Evolutionary conservation across 2,329 filamentous ascomycete genomes (phyloP), one percentile per base, ranked within the genome.

Genomic region (Chrysoporthe austroafricana): DNA sequence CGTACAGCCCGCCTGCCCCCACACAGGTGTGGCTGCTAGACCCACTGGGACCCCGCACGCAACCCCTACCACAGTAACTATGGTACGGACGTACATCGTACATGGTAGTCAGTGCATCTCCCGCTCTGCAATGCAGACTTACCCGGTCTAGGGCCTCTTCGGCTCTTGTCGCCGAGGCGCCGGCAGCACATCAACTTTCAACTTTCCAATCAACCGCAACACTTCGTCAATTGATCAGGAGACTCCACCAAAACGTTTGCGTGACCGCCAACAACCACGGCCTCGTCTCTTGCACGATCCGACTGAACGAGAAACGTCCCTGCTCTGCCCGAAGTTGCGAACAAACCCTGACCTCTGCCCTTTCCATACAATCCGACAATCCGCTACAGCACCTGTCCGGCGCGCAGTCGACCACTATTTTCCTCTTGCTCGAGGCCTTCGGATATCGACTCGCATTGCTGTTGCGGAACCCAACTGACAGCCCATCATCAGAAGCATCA

Each of bases 181-280:
- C 7, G 18, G 32, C 54, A 57, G 54, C 54, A 57, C 54, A 39
- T n/a, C 16, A 57, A 57, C 54, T 39, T 39, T 57, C 54, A 57
- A 57, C 54, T 39, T 39, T 57, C 54, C 34, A 39, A 18, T 57
- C 34, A 36, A 21, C 54, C n/a, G 54, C 54, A 36, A 21, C 34
- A 39, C 34, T 39, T 57, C 54, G 16, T 36, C 32, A 5, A 57
- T 57, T 39, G 34, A 39, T 57, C 54, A 57, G 54, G 54, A 57
- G 54, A 39, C 32, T 11, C 54, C 54, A 57, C 54, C 32, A 16
- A 16, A 54, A 13, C 50, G 1, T 36, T 14, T 16, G 26, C 59
- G 14, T 26, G 14, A 26, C 21, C 42, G 32, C 26, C 59, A 44
- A 7, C 59, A 32, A 8, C 13, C 34, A 14, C 13, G 32, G 14